These are phyloP conservation scores for Clohesyomyces aquaticus DNA, from an alignment of 495 filamentous ascomycete genomes.

Conservation along the genomic window DNA sequence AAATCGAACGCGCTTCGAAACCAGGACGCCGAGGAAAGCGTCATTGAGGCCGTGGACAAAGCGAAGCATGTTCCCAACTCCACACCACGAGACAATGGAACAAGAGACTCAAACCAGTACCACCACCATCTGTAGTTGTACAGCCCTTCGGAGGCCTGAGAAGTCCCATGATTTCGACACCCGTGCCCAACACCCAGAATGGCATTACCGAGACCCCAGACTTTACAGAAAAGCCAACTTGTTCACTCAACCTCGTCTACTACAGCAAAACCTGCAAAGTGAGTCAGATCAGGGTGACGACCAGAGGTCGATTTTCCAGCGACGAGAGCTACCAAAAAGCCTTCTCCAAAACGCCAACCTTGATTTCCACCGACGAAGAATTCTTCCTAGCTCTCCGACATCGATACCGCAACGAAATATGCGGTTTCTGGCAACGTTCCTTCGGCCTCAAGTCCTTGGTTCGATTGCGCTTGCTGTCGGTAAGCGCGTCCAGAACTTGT, in stretches of 20 bases:
- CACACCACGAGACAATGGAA: neutral
- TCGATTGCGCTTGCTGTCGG: neutral
- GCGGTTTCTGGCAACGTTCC: slow-evolving; percentile 9
- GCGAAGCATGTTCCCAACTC: no score
- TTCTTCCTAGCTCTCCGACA: neutral
- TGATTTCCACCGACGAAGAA: slow-evolving; percentile 3
- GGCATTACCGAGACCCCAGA: neutral
- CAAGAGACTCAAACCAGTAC: neutral
- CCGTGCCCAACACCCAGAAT: neutral
- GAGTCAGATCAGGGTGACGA: neutral
- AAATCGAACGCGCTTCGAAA: no score
- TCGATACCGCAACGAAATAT: slow-evolving; percentile 2
- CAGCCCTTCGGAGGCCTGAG: neutral
- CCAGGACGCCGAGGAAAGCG: no score
- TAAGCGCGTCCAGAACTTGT: neutral
- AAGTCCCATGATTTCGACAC: neutral
- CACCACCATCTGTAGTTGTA: neutral
- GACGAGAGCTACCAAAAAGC: neutral
- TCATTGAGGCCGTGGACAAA: no score
- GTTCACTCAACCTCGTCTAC: slow-evolving; percentile 17
- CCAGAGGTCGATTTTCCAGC: neutral
- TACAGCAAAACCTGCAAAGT: slow-evolving; percentile 6
- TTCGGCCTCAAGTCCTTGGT: slow-evolving; percentile 14
- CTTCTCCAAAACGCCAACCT: neutral
- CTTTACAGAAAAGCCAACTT: slow-evolving; percentile 1